Conservation (phyloP, 1,139 yeast species). For the Casaregolazyma suthepensis region DNA sequence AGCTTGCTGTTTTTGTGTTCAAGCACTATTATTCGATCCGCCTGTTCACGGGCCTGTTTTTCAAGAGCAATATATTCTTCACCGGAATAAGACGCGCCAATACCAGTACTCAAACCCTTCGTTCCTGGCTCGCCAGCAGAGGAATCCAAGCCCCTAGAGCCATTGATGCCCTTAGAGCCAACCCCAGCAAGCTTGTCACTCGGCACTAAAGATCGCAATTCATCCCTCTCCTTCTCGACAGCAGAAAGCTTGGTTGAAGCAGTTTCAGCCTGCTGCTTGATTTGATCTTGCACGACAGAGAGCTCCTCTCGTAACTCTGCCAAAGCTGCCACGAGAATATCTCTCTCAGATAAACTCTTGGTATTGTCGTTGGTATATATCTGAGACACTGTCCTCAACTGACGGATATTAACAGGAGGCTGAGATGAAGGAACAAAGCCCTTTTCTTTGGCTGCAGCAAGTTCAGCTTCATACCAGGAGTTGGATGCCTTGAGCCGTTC, state of each 20-base stretch:
- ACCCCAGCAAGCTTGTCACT: slow-evolving; percentile 2
- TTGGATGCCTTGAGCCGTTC: slow-evolving; percentile 31
- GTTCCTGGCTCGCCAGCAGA: background rate
- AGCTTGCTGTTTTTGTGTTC: slow-evolving; percentile 23
- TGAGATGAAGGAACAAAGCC: slow-evolving; percentile 27
- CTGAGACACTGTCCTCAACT: slow-evolving; percentile 28
- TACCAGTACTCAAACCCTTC: background rate
- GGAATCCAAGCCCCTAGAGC: background rate
- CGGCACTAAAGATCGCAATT: slow-evolving; percentile 7
- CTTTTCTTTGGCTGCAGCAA: slow-evolving; percentile 27
- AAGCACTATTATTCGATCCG: slow-evolving; percentile 22
- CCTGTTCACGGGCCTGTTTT: slow-evolving; percentile 23
- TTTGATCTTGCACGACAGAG: slow-evolving; percentile 27
- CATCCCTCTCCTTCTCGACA: slow-evolving; percentile 26
- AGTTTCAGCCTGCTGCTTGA: slow-evolving; percentile 30
- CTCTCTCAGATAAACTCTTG: slow-evolving; percentile 25
- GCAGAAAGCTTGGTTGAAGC: slow-evolving; percentile 30
- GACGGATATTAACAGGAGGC: slow-evolving; percentile 29
- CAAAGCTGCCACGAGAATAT: slow-evolving; percentile 27
- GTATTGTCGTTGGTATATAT: slow-evolving; percentile 26
- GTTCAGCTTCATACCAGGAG: slow-evolving; percentile 31
- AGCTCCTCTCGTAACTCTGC: slow-evolving; percentile 33
- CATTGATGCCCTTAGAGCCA: background rate
- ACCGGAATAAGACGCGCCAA: background rate
- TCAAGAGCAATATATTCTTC: slow-evolving; percentile 19